Evolutionary conservation across 345 rosid species (phyloP).

Genomic region (rapeseed (Brassica napus)): Da-Ae NC_063440.1:23210501-23211000

Average conservation of each 20-base stretch:
- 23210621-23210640: slow-evolving; percentile 83
- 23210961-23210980: slow-evolving; percentile 68
- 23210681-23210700: neutral
- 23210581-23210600: slow-evolving; percentile 82
- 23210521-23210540: slow-evolving; percentile 1
- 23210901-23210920: slow-evolving; percentile 43
- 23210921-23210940: slow-evolving; percentile 64
- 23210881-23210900: slow-evolving; percentile 10
- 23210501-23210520: neutral
- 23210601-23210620: slow-evolving; percentile 83
- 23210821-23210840: slow-evolving; percentile 63
- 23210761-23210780: slow-evolving; percentile 64
- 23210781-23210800: slow-evolving; percentile 53
- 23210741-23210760: slow-evolving; percentile 75
- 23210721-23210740: slow-evolving; percentile 44
- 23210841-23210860: neutral
- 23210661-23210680: neutral
- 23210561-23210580: slow-evolving; percentile 71
- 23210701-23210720: neutral
- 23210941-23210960: slow-evolving; percentile 68
- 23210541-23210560: slow-evolving; percentile 75
- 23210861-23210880: neutral
- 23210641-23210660: neutral
- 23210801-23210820: slow-evolving; percentile 60
- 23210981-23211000: slow-evolving; percentile 46